Base-by-base conservation (phyloP, 2,329 filamentous ascomycete species). In the Exophiala phaeomuriformis region DNA sequence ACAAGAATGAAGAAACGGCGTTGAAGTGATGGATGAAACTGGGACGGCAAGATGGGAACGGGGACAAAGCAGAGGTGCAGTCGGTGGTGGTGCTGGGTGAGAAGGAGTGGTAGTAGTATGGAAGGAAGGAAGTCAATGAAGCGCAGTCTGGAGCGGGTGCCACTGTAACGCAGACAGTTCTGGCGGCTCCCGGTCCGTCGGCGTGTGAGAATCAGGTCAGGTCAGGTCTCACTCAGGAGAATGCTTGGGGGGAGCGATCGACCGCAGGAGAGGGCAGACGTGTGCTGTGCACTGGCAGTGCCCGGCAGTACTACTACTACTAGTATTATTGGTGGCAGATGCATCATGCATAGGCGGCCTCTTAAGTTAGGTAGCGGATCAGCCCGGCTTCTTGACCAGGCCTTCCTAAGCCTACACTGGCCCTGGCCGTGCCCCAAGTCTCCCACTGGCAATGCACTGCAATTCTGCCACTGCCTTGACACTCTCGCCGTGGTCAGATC, bases 1-100 rank as follows among this genome's bases (percentile, higher is more conserved):
- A 51, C 30, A 47, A 53, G n/a, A 49, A 53, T 27, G 41, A 55
- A 51, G 37, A 44, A 42, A 49, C 33, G 31, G 32, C 36, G 51
- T 37, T 12, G 49, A 52, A 43, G 9, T 27, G 52, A 46, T 42
- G 49, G 43, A 48, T 49, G 33, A 47, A 37, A 46, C 47, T 44
- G 47, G 36, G 53, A 53, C 9, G n/a, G 39, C 12, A 41, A 28
- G 39, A 41, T 41, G 42, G 42, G 29, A 45, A 4, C 10, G 42
- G 32, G 28, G 42, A 50, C 28, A 47, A 35, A 42, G 37, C 27
- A 47, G 42, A 27, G 51, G 40, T 55, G 19, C 19, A 19, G 19
- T 19, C 19, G 45, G 36, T 51, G 36, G 41, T 42, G 53, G 51
- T 45, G 36, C 37, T 49, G 33, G 37, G 42, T 27, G 44, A 31